phyloP scores from a whole-genome alignment of 2,329 filamentous ascomycete species.

The Claviceps sp. region DNA sequence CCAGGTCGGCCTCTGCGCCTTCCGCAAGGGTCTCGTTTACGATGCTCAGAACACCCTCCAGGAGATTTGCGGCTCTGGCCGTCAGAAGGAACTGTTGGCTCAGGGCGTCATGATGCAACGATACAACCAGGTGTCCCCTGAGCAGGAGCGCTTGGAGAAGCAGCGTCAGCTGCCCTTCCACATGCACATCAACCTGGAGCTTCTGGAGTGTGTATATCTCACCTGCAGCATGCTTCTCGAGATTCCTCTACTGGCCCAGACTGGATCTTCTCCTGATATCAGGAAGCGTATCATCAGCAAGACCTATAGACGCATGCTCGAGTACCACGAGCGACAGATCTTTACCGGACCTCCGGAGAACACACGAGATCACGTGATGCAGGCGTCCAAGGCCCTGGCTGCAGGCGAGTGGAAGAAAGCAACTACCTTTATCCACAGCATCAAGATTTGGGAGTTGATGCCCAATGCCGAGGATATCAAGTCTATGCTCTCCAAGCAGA shows the following conservation, averaged over 20 bases:
- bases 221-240: slow-evolving; percentile 99
- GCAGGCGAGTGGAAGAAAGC: slow-evolving; percentile 98
- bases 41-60: slow-evolving; percentile 96
- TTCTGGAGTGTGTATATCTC: slow-evolving; percentile 95
- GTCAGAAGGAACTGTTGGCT: slow-evolving; percentile 94
- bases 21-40: slow-evolving; percentile 92
- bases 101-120: slow-evolving; percentile 98
- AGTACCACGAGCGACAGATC: slow-evolving; percentile 98
- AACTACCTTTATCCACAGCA: slow-evolving; percentile 82
- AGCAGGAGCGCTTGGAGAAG: slow-evolving; percentile 94
- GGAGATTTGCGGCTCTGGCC: slow-evolving; percentile 93
- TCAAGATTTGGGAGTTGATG: slow-evolving; percentile 99
- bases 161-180: slow-evolving; percentile 98
- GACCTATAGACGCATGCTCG: slow-evolving; percentile 96
- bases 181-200: slow-evolving; percentile 99
- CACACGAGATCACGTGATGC: slow-evolving; percentile 98
- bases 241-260: slow-evolving; percentile 92
- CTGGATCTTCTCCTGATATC: slow-evolving; percentile 89
- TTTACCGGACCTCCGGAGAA: slow-evolving; percentile 98
- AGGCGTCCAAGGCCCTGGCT: slow-evolving; percentile 91
- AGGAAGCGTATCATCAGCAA: slow-evolving; percentile 98
- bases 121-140: slow-evolving; percentile 88
- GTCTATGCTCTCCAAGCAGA: slow-evolving; percentile 91
- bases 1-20: slow-evolving; percentile 94
- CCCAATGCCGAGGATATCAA: slow-evolving; percentile 88